These are phyloP conservation scores for Tetrapisispora arboricola DNA, from an alignment of 805 yeast species.

Conservation along the genomic window DNA sequence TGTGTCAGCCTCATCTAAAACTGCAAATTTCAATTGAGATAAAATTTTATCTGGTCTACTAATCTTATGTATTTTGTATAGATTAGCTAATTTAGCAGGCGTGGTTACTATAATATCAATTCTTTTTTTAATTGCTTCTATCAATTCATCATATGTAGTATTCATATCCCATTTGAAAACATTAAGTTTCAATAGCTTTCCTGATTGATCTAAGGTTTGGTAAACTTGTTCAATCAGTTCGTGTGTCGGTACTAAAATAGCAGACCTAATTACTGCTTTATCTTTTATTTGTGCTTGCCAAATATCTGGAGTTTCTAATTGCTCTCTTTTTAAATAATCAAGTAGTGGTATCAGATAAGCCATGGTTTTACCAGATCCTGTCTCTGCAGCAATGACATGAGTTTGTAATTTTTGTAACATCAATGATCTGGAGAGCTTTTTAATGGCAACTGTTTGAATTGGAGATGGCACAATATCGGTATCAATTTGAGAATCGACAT, in stretches of 20 bases:
- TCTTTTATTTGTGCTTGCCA: constrained; percentile 26
- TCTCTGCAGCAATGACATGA: constrained; percentile 85
- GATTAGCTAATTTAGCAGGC: constrained; percentile 53
- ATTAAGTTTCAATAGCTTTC: constrained; percentile 32
- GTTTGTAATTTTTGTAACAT: constrained; percentile 39
- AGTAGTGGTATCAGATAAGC: constrained; percentile 74
- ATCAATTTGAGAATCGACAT: background rate
- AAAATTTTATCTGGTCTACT: constrained; percentile 33
- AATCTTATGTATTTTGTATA: constrained; percentile 29
- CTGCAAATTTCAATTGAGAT: constrained; percentile 46
- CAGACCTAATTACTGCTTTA: constrained; percentile 48
- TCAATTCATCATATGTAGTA: constrained; percentile 43
- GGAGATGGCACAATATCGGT: constrained; percentile 49
- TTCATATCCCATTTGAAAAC: constrained; percentile 55
- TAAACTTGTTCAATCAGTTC: constrained; percentile 79
- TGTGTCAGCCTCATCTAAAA: constrained; percentile 91
- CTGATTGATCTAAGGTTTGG: constrained; percentile 29
- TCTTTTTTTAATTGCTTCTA: constrained; percentile 38
- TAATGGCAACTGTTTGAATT: constrained; percentile 69
- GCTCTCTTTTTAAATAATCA: constrained; percentile 54
- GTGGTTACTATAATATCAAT: constrained; percentile 79
- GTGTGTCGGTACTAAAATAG: constrained; percentile 81
- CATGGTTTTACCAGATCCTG: constrained; percentile 95
- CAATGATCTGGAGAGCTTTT: constrained; percentile 24
- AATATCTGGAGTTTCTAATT: constrained; percentile 29